A percentile compares a stretch with the other conserved stretches of the same genome.
Conservation (phyloP, 1,284 basidiomycete genomes). For the Ustilago lituana region DNA sequence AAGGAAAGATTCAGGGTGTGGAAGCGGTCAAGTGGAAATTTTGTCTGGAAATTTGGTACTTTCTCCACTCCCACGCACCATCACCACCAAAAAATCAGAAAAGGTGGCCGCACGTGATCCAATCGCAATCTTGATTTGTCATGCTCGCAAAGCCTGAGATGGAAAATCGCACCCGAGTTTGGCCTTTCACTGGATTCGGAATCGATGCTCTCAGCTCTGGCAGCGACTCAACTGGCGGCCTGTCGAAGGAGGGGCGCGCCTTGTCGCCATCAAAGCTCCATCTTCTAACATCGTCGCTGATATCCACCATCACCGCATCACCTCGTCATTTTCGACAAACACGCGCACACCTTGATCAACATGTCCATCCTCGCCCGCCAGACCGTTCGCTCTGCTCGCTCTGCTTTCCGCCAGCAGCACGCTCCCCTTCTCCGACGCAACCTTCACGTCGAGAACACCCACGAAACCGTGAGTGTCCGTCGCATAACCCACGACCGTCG, state of each 20-base stretch:
- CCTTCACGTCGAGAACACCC: constrained; percentile 65
- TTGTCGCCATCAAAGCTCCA: constrained; percentile 27
- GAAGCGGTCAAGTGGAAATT: constrained; percentile 19
- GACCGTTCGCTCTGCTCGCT: constrained; percentile 52
- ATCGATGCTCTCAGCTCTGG: neutral
- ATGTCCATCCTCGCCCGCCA: constrained; percentile 56
- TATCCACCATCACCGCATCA: neutral
- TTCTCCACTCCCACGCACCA: constrained; percentile 17
- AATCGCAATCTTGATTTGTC: constrained; percentile 17
- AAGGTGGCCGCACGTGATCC: constrained; percentile 23
- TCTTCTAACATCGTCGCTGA: too few relatives aligned
- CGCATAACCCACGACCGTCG: neutral
- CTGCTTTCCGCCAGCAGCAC: constrained; percentile 52
- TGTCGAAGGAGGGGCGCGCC: neutral
- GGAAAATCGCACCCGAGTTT: constrained; percentile 35
- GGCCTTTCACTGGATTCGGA: constrained; percentile 9
- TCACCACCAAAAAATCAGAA: constrained; percentile 1
- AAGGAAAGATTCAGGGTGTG: neutral
- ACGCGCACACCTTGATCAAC: constrained; percentile 2
- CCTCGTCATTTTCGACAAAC: neutral
- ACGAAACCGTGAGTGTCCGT: constrained; percentile 58
- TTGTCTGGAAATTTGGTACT: constrained; percentile 10
- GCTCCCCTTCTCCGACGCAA: constrained; percentile 51
- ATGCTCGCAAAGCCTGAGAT: constrained; percentile 3
- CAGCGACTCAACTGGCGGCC: too few relatives aligned